These are phyloP conservation scores for Penicillium sp. DNA, from an alignment of 2,329 filamentous ascomycete genomes.

Conservation along the genomic window DNA sequence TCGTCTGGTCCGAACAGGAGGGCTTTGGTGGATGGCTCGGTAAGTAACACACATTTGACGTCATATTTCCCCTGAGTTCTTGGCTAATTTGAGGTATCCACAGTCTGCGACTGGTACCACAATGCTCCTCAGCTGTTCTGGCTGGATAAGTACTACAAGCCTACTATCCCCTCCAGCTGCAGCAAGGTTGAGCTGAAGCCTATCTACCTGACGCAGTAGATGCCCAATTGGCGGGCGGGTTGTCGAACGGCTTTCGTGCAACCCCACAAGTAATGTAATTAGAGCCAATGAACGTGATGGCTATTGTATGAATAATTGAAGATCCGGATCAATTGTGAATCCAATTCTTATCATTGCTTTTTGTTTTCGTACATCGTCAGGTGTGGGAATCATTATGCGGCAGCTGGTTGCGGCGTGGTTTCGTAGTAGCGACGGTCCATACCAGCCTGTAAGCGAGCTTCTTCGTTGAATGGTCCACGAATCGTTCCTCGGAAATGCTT, in stretches of 20 bases:
- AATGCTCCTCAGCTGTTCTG: constrained; percentile 42
- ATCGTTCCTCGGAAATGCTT: constrained; percentile 45
- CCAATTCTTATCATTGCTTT: constrained; percentile 1
- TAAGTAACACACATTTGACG: constrained; percentile 23
- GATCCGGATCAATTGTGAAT: background rate
- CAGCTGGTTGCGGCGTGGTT: constrained; percentile 16
- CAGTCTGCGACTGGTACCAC: constrained; percentile 44
- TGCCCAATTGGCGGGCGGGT: background rate
- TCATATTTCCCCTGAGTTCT: background rate
- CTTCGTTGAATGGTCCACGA: constrained; percentile 47
- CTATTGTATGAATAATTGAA: background rate
- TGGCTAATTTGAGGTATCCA: background rate
- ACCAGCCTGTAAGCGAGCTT: constrained; percentile 45
- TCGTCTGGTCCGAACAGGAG: constrained; percentile 29
- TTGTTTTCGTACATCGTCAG: constrained; percentile 15
- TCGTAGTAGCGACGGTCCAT: constrained; percentile 47
- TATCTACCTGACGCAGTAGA: constrained; percentile 24
- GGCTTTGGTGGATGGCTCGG: constrained; percentile 42
- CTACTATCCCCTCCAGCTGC: constrained; percentile 33
- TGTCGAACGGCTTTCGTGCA: background rate
- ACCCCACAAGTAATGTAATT: background rate
- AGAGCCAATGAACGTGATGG: background rate
- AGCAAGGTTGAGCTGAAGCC: constrained; percentile 31
- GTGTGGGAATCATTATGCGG: constrained; percentile 4
- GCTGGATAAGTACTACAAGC: constrained; percentile 23